phyloP scores from a whole-genome alignment of 768 basidiomycete species.

The Ephemerocybe angulata region DNA sequence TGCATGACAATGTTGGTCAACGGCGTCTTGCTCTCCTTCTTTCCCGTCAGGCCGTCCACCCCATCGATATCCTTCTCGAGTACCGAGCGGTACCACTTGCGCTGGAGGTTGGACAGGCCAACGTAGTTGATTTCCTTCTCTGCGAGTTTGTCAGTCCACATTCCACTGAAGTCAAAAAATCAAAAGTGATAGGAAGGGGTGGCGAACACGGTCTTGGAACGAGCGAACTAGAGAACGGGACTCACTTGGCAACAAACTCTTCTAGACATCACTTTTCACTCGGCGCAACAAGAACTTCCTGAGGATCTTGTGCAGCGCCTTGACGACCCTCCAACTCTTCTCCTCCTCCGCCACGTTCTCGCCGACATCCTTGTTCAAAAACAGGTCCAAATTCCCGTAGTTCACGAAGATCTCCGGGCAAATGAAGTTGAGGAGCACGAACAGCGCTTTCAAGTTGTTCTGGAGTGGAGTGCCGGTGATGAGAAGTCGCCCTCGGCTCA shows the following conservation, averaged over 20 bases:
- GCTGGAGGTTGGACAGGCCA: conserved; percentile 94
- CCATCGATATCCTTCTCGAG: conserved; percentile 98
- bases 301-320: conserved; percentile 93
- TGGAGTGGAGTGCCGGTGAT: conserved; percentile 95
- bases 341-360: conserved; percentile 99
- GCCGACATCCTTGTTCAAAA: conserved; percentile 92
- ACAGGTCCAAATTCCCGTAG: conserved; percentile 98
- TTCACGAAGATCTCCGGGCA: conserved; percentile 97
- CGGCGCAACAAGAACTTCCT: conserved; percentile 90
- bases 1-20: conserved; percentile 99
- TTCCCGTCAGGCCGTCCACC: conserved; percentile 92
- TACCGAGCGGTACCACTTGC: conserved; percentile 96
- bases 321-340: conserved; percentile 95
- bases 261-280: conserved; percentile 97
- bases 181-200: background rate
- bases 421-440: conserved; percentile 94
- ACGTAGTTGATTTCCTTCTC: conserved; percentile 99
- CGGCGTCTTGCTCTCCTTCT: conserved; percentile 97
- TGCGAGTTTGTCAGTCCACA: conserved; percentile 22
- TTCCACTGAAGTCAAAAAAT: background rate
- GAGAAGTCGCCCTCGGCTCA: conserved; percentile 87
- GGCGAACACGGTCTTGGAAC: background rate
- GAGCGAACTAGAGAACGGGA: conserved; percentile 34
- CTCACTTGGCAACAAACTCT: conserved; percentile 91
- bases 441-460: conserved; percentile 94